A percentile compares a stretch with the other conserved stretches of the same genome.
phyloP scores from a whole-genome alignment of 2,329 filamentous ascomycete species.

The Cladophialophora psammophila region DNA sequence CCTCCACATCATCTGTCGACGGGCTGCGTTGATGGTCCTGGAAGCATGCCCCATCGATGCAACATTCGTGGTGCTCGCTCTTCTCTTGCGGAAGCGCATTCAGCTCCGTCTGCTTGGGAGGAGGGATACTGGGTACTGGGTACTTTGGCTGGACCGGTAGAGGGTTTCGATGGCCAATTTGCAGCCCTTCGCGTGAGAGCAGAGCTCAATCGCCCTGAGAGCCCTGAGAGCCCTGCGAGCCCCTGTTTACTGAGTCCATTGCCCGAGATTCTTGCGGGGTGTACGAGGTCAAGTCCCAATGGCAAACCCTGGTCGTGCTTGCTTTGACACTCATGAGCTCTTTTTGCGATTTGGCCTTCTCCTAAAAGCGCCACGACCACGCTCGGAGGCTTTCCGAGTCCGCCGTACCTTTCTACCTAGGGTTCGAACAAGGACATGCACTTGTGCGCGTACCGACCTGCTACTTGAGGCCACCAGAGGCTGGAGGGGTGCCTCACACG shows the following conservation, averaged over 20 bases:
- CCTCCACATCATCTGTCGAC: slow-evolving; percentile 2
- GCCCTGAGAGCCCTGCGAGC: not conserved
- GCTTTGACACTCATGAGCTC: not conserved
- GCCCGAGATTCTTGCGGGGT: not conserved
- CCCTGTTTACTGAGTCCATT: not conserved
- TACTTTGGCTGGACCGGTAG: not conserved
- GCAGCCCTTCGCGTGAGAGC: not conserved
- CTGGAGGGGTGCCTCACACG: not conserved
- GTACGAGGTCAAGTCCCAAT: not conserved
- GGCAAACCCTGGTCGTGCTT: not conserved
- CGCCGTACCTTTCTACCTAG: not conserved
- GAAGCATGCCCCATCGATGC: not conserved
- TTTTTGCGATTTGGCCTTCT: not conserved
- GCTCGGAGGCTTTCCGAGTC: slow-evolving; percentile 18
- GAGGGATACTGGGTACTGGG: no score
- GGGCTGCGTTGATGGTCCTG: not conserved
- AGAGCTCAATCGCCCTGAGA: not conserved
- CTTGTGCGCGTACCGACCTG: slow-evolving; percentile 1
- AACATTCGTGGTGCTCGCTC: not conserved
- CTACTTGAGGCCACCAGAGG: slow-evolving; percentile 4
- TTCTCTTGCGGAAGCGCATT: not conserved
- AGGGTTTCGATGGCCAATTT: not conserved
- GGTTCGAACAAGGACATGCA: not conserved
- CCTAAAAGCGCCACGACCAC: slow-evolving; percentile 10
- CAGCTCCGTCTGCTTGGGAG: not conserved